Base-by-base conservation (phyloP, 1,139 yeast species). In the Taphrina deformans region DNA sequence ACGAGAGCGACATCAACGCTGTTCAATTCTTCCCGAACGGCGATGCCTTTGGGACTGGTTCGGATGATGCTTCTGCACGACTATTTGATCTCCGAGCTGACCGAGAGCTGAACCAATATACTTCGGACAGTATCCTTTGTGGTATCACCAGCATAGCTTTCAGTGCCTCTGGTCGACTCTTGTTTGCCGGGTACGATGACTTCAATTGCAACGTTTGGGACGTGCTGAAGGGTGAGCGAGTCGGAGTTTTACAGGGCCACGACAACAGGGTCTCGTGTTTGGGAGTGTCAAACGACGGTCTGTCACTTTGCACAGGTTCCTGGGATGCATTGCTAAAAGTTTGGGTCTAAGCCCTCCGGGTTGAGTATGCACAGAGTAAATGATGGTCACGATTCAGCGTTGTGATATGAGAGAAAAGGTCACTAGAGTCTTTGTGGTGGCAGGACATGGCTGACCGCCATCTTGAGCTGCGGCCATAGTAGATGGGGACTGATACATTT, bases 11-110 rank as follows among this genome's bases (percentile, higher is more conserved):
- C 73, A 83, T 89, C 29, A 87, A 87, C 66, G 77, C 86, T 27
- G 77, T 88, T 6, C 80, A 82, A 69, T 83, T 85, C 72, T 87
- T 87, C 73, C 91, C 92, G 7, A 88, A 85, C 69, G 92, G 91
- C 1, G 78, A 83, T 66, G 74, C 78, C 1, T 69, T 77, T 38
- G 76, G 79, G 38, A 80, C 89, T 0, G 97, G 96, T 0, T 82
- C 89, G 50, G 97, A 90, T 71, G 96, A 89, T 73, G 93, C 95
- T 0, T 74, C 81, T 0, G 79, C 89, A n/a, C 80, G 89, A 65
- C 75, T 89, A 63, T 88, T 83, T 74, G 97, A 92, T 73, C 75
- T 88, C 58, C 79, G 97, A 68, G 81, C 92, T 3, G 96, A 88
- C 74, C 84, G 96, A 69, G 86, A 84, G 69, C 73, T 91, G 52